Percentiles rank a stretch among this genome's conserved stretches.
These are phyloP conservation scores for Leavenworthia alabamica DNA, from an alignment of 345 rosid species.

Conservation along the genomic window DNA sequence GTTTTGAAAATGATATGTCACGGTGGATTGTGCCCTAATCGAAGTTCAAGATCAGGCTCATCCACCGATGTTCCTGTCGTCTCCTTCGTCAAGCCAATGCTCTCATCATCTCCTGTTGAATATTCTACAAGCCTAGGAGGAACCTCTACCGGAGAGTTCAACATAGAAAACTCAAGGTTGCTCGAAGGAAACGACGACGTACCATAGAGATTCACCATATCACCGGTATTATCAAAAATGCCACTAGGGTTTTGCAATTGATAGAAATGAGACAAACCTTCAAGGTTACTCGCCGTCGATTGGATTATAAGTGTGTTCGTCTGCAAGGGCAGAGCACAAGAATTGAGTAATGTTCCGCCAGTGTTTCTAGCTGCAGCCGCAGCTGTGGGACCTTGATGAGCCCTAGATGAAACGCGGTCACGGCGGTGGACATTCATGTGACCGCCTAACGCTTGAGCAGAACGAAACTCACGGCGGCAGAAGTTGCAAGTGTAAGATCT, in stretches of 20 bases:
- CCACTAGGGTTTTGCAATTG: conserved; percentile 56
- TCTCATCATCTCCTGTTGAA: conserved; percentile 23
- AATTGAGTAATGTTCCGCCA: conserved; percentile 14
- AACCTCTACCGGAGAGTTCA: conserved; percentile 25
- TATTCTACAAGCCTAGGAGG: conserved; percentile 14
- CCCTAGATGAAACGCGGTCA: conserved; percentile 70
- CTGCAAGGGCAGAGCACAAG: conserved; percentile 33
- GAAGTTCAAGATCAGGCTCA: conserved; percentile 87
- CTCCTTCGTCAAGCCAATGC: conserved; percentile 21
- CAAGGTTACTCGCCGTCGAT: conserved; percentile 22
- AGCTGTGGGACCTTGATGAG: conserved; percentile 44
- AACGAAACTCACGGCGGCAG: conserved; percentile 86
- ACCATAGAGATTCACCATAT: conserved; percentile 17
- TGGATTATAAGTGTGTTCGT: conserved; percentile 14
- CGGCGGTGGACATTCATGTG: conserved; percentile 99
- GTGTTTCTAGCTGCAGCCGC: background rate
- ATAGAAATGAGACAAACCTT: conserved; percentile 56
- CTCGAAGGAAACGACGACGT: conserved; percentile 39
- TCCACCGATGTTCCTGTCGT: conserved; percentile 37
- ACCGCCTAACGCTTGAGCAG: conserved; percentile 98
- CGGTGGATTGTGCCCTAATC: conserved; percentile 54
- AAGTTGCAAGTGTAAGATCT: conserved; percentile 90
- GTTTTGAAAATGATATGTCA: conserved; percentile 21
- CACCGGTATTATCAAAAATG: conserved; percentile 31
- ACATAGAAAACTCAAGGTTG: conserved; percentile 30